Conservation (phyloP, 176 grass and related monocot genomes). For the Cenchrus americanus region DNA sequence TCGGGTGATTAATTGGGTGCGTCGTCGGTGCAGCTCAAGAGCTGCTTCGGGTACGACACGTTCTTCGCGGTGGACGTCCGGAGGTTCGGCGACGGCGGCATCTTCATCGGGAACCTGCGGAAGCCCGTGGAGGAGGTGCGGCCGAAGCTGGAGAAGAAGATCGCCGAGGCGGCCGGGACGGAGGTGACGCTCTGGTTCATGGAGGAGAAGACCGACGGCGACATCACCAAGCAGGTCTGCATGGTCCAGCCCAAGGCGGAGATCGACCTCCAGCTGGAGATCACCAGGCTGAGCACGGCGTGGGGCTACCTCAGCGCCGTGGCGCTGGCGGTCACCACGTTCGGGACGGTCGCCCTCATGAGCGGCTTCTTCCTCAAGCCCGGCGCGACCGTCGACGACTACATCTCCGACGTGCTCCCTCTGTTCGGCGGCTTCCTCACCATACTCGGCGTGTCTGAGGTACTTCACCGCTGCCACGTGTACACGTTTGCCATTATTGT, state of each 20-base stretch:
- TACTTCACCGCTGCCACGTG: neutral
- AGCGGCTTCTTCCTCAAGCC: constrained; percentile 98
- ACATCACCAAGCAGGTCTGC: constrained; percentile 93
- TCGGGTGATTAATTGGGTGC: neutral
- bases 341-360: constrained; percentile 88
- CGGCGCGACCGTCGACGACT: constrained; percentile 79
- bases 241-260: constrained; percentile 96
- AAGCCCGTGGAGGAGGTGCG: constrained; percentile 80
- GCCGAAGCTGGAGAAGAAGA: constrained; percentile 91
- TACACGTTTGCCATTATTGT: neutral
- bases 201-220: constrained; percentile 70
- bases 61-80: constrained; percentile 92
- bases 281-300: constrained; percentile 76
- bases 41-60: constrained; percentile 90
- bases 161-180: constrained; percentile 73
- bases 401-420: constrained; percentile 81
- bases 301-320: constrained; percentile 81
- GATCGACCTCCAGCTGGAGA: constrained; percentile 92
- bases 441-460: constrained; percentile 94
- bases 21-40: constrained; percentile 66
- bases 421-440: constrained; percentile 85
- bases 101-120: constrained; percentile 91
- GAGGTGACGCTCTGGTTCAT: constrained; percentile 99
- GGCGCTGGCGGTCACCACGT: constrained; percentile 72
- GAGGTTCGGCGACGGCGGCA: constrained; percentile 87